Base-by-base conservation (phyloP, 139 green algal species). In the Coelastrella sp. region DNA sequence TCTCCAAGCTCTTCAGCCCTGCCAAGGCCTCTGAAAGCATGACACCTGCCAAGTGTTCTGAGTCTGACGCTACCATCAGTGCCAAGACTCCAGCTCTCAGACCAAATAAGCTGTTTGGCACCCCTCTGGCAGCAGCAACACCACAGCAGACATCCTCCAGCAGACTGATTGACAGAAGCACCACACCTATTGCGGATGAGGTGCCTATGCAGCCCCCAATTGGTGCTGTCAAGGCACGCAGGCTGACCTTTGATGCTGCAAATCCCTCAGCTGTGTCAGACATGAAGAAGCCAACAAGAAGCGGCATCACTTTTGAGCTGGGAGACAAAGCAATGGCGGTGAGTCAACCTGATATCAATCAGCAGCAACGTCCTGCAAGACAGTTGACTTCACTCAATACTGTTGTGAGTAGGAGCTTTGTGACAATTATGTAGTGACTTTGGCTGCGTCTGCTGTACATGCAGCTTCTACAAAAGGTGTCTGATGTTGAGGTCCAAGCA, bases 231-330 rank as follows among this genome's bases (percentile, higher is more conserved):
- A 85, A 85, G 43, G 60, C 59, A 63, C 79, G 60, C 79, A 74
- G 50, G 79, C 63, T 74, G n/a, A 74, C 60, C 41, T 85, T 85
- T 62, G 79, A 76, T 37, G 15, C 53, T 25, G 41, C 79, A 25
- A 30, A n/a, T n/a, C n/a, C 50, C 32, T 35, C 76, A 73, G 19
- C 77, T 25, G 37, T 30, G 21, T n/a, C n/a, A 35, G 27, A 11
- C 30, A 43, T 32, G 34, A 34, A 27, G 3, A 35, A 30, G n/a
- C 32, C 53, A 13, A 62, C 50, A 17, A 43, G 35, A 19, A 25
- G 37, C 8, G 77, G 77, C 77, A 34, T 84, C 38, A 73, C 71
- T 30, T 84, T 84, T 75, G 77, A 84, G 59, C 77, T 84, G 25
- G 60, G 60, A 21, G 59, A 51, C 25, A 34, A 59, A 25, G 60